These are phyloP conservation scores for Suillus tomentosus DNA, from an alignment of 768 basidiomycete species.

Conservation along the genomic window DNA sequence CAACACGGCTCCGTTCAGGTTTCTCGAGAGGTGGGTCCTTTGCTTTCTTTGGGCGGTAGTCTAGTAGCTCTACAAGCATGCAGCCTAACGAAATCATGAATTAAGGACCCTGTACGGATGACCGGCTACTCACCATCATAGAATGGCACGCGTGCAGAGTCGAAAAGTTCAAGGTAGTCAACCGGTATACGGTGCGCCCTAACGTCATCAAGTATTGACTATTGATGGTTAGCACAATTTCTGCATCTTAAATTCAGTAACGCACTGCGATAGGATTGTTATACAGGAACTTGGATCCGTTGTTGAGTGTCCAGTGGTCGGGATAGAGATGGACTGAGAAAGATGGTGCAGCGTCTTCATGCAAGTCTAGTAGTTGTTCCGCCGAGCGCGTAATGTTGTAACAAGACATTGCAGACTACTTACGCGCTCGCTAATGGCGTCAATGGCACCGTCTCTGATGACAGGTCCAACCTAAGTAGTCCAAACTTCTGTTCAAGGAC, in stretches of 20 bases:
- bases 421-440: conserved; percentile 2
- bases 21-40: conserved; percentile 61
- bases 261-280: conserved; percentile 71
- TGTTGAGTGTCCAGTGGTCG: conserved; percentile 83
- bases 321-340: conserved; percentile 78
- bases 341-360: conserved; percentile 62
- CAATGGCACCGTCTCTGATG: conserved; percentile 8
- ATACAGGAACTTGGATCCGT: conserved; percentile 79
- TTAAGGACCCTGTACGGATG: conserved; percentile 7
- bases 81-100: conserved; percentile 52
- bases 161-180: conserved; percentile 82
- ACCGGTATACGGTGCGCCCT: conserved; percentile 82
- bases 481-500: background rate
- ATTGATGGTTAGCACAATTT: conserved; percentile 11
- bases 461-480: background rate
- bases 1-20: conserved; percentile 66
- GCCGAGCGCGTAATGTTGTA: conserved; percentile 75
- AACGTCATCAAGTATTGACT: conserved; percentile 85
- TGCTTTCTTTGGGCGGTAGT: conserved; percentile 63
- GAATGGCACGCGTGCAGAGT: conserved; percentile 71
- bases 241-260: conserved; percentile 8
- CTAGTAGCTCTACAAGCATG: conserved; percentile 81
- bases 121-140: conserved; percentile 66
- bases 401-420: conserved; percentile 50
- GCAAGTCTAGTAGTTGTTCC: conserved; percentile 58